A percentile compares a stretch with the other conserved stretches of the same genome.
phyloP scores from a whole-genome alignment of 78 protist species.

The Dictyostelium firmibasis region DNA sequence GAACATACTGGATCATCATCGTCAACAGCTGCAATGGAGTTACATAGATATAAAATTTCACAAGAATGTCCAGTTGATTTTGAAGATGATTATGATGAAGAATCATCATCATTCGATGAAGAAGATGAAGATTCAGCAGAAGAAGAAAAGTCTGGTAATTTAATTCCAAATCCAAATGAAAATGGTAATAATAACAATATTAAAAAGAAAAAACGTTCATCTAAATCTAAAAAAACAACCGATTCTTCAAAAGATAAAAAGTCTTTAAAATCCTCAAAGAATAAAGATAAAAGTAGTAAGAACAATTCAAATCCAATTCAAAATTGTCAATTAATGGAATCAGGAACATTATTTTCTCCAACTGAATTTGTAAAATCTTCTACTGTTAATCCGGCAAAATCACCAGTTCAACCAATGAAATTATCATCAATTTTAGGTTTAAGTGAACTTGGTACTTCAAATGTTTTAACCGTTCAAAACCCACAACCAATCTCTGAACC shows the following conservation, averaged over 20 bases:
- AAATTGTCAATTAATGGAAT: neutral
- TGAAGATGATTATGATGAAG: slow-evolving; percentile 26
- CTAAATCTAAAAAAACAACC: neutral
- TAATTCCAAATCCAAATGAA: neutral
- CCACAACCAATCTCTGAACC: slow-evolving; percentile 38
- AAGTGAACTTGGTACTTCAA: slow-evolving; percentile 16
- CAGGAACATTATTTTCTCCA: slow-evolving; percentile 39
- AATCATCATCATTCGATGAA: slow-evolving; percentile 10
- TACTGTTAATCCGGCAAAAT: neutral
- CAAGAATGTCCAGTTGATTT: neutral
- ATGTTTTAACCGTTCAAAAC: slow-evolving; percentile 22
- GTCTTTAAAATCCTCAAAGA: neutral
- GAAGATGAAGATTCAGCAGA: neutral
- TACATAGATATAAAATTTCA: neutral
- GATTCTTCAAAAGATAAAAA: neutral
- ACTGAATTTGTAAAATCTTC: slow-evolving; percentile 62
- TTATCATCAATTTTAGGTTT: slow-evolving; percentile 30
- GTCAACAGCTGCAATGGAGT: neutral
- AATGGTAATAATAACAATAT: no score
- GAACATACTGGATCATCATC: slow-evolving; percentile 17
- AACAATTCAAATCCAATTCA: neutral
- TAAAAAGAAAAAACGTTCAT: neutral
- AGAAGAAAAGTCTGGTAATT: neutral
- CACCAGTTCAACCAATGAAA: slow-evolving; percentile 9
- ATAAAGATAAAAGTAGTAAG: no score